phyloP scores from a whole-genome alignment of 495 filamentous ascomycete genomes.

The Astrothelium macrocarpum region DNA sequence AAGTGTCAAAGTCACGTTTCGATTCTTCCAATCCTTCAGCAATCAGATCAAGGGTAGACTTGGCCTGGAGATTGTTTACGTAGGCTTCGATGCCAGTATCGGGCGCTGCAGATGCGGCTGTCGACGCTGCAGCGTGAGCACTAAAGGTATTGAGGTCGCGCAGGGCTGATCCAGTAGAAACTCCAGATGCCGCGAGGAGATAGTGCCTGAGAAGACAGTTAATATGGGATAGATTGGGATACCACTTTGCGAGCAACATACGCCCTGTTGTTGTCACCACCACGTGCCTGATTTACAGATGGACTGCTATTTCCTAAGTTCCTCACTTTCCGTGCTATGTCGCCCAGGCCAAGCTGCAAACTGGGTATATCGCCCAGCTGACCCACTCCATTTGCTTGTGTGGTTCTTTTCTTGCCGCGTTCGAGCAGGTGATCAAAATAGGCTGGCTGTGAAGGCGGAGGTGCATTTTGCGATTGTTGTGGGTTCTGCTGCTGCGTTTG shows the following conservation, averaged over 20 bases:
- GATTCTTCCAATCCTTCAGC: slow-evolving; percentile 77
- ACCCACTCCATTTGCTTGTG: slow-evolving; percentile 40
- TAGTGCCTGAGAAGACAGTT: slow-evolving; percentile 48
- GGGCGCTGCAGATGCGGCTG: slow-evolving; percentile 27
- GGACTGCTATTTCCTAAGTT: slow-evolving; percentile 54
- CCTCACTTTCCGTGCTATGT: slow-evolving; percentile 74
- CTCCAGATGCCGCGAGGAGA: slow-evolving; percentile 80
- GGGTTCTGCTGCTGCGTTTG: slow-evolving; percentile 14
- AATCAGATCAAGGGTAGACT: slow-evolving; percentile 85
- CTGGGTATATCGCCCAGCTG: slow-evolving; percentile 51
- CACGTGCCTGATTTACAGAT: slow-evolving; percentile 33
- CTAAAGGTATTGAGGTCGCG: slow-evolving; percentile 61
- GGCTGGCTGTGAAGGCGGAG: slow-evolving; percentile 34
- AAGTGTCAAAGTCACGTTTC: slow-evolving; percentile 79
- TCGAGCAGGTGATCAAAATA: slow-evolving; percentile 86
- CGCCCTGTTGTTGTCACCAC: slow-evolving; percentile 53
- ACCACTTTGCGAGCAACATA: slow-evolving; percentile 27
- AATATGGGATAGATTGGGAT: not conserved
- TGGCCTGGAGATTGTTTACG: slow-evolving; percentile 71
- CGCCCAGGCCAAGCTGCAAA: slow-evolving; percentile 74
- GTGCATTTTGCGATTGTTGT: slow-evolving; percentile 9
- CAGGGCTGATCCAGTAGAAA: slow-evolving; percentile 66
- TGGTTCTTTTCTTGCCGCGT: slow-evolving; percentile 54
- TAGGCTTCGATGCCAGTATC: slow-evolving; percentile 80
- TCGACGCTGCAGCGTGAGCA: slow-evolving; percentile 37